Base-by-base conservation (phyloP, 2,329 filamentous ascomycete species). In the Clonostachys solani region DNA sequence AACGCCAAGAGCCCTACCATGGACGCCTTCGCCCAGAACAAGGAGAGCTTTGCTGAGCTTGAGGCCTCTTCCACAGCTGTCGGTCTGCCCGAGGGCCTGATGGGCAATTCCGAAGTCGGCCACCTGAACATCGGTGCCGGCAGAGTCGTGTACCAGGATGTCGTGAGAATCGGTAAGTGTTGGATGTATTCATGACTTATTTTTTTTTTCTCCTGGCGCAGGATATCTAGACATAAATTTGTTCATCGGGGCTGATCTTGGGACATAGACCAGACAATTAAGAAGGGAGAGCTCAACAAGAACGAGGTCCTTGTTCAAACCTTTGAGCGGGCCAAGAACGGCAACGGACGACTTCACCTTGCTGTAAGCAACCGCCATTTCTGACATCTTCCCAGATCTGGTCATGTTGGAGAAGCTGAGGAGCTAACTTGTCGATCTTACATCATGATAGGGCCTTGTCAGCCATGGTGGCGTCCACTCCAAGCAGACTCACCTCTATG, bases 51-150 rank as follows among this genome's bases (percentile, higher is more conserved):
- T 74, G 90, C 89, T 54, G 85, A 95, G 73, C 86, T 99, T 52
- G 94, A 99, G 60, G 94, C 94, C 49, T 97, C 94, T 3, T 97
- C 94, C 40, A 81, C 96, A 50, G 94, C 94, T 42, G 94, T 99
- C 55, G 94, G 94, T 56, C 82, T 99, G 46, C 94, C 94, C 17
- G 92, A 99, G 66, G 94, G 94, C 50, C 78, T 99, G 56, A 99
- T 99, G 94, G 94, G 94, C 56, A 99, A 99, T 78, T 95, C 89
- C 59, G 94, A 99, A 72, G 94, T 99, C 67, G 94, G 94, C 52
- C 94, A 99, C 72, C 73, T 99, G 75, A 99, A 99, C 79, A 97
- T 99, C 67, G 94, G 94, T 60, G 94, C 94, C 50, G 94, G 94
- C 49, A 83, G 94, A 62, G 94, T 99, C 51, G 94, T 99, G 60